Percentiles rank a stretch among this genome's conserved stretches.
These are phyloP conservation scores for Harringtonia lauricola DNA, from an alignment of 2,329 filamentous ascomycete species.

Conservation along the genomic window DNA sequence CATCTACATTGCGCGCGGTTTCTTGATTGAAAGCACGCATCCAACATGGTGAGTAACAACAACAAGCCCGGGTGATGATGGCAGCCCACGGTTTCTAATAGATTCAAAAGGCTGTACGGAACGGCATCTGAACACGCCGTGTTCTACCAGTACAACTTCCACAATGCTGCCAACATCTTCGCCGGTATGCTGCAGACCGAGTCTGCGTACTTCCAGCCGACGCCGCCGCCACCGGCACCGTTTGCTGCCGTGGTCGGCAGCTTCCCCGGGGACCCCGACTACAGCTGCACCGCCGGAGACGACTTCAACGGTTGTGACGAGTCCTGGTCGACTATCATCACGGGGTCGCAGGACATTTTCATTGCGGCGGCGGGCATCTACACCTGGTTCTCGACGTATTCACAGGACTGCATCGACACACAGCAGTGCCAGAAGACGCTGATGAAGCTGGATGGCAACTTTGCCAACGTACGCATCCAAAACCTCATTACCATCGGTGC, in stretches of 20 bases:
- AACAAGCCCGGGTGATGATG: no score
- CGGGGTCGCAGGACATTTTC: conserved; percentile 9
- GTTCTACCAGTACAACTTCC: conserved; percentile 40
- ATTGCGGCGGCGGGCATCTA: conserved; percentile 17
- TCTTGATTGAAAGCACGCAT: conserved; percentile 20
- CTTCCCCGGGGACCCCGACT: conserved; percentile 6
- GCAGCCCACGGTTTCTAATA: no score
- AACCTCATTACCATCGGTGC: conserved; percentile 21
- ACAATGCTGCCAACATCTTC: conserved; percentile 34
- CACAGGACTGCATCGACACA: conserved; percentile 11
- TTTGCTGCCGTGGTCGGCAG: conserved; percentile 5
- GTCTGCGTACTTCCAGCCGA: conserved; percentile 48
- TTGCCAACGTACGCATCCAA: conserved; percentile 13
- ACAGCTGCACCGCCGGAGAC: conserved; percentile 9
- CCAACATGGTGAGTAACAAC: no score
- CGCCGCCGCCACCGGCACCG: conserved; percentile 22
- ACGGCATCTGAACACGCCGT: conserved; percentile 38
- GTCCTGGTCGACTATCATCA: conserved; percentile 14
- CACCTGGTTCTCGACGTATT: conserved; percentile 15
- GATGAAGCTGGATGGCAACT: conserved; percentile 13
- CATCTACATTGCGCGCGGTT: conserved; percentile 15
- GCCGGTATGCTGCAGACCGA: conserved; percentile 58
- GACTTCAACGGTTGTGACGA: conserved; percentile 9
- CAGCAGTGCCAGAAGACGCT: conserved; percentile 16
- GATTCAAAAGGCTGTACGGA: conserved; percentile 30